Evolutionary conservation across 257 asterid species (phyloP), one percentile per base, ranked within the genome.

Genomic region (Solanum pennellii): DNA sequence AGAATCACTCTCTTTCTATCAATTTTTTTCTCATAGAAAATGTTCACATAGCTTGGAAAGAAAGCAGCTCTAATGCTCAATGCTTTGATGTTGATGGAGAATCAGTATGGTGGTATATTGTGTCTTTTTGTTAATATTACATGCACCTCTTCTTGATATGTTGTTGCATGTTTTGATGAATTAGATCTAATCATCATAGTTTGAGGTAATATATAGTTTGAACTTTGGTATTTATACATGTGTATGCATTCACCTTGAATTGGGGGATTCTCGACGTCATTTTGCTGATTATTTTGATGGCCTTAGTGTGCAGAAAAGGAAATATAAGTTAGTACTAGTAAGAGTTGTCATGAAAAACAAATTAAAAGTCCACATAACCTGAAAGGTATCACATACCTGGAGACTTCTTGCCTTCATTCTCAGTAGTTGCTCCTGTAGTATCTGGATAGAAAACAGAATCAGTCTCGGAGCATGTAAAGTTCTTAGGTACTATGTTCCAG

Each of bases 381-480:
- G 60, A 41, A 7, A n/a, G 33, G 83, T 12, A 44, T 76, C 37
- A 41, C 83, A 5, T 83, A 7, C 18, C 47, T 21, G 14, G 77
- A 12, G 62, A 90, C 31, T 83, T 66, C 23, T 88, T 91, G 33
- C 44, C 80, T 8, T 21, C 31, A 3, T 25, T 18, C 15, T 76
- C 5, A 11, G 9, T 68, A 33, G 66, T 33, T 60, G 6, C 77
- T 75, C 29, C 29, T 27, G 59, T 27, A 27, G 84, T 23, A 88
- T 59, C 91, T 88, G 91, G 15, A 88, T 60, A 82, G 47, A 74
- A 60, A n/a, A 47, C 65, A 79, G 65, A 44, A 79, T 79, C 14
- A 25, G 39, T 79, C 84, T 25, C 5, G 45, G 84, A 25, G 65
- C 41, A 27, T 25, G 41, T 79, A 79, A 79, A 79, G 27, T 79